Percentiles rank a stretch among this genome's conserved stretches.
phyloP scores from a whole-genome alignment of 23 red algal species.

The Chondrus crispus region DNA sequence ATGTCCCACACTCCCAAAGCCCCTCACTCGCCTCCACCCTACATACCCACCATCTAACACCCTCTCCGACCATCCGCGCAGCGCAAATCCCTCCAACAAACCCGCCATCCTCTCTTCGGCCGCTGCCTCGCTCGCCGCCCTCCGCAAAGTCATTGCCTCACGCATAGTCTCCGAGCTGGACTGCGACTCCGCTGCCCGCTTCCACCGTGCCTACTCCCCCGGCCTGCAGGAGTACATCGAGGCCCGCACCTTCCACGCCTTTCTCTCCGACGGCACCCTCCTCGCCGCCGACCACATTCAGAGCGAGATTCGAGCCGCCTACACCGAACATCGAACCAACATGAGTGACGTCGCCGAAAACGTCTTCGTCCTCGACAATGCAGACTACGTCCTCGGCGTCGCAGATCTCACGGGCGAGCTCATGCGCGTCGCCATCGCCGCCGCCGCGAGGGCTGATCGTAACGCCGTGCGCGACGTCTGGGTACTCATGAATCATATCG shows the following conservation, averaged over 20 bases:
- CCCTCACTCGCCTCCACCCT: too few species aligned
- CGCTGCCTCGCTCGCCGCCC: not conserved
- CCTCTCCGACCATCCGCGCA: too few species aligned
- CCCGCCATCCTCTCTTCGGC: not conserved
- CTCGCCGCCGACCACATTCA: conserved; percentile 12
- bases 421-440: conserved; percentile 75
- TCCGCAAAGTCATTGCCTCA: conserved; percentile 19
- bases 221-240: conserved; percentile 94
- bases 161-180: conserved; percentile 55
- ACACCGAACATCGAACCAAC: not conserved
- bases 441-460: not conserved
- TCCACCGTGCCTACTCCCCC: conserved; percentile 59
- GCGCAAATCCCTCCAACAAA: not conserved
- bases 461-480: not conserved
- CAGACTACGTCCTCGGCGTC: conserved; percentile 87
- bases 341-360: too few species aligned
- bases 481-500: conserved; percentile 1
- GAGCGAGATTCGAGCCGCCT: conserved; percentile 18
- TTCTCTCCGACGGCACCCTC: conserved; percentile 16
- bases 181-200: conserved; percentile 31
- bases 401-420: conserved; percentile 86
- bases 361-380: conserved; percentile 18
- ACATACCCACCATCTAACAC: too few species aligned
- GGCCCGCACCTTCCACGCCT: conserved; percentile 44
- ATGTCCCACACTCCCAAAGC: too few species aligned